These are phyloP conservation scores for Candida dubliniensis DNA, from an alignment of 1,139 yeast species.

Conservation along the genomic window DNA sequence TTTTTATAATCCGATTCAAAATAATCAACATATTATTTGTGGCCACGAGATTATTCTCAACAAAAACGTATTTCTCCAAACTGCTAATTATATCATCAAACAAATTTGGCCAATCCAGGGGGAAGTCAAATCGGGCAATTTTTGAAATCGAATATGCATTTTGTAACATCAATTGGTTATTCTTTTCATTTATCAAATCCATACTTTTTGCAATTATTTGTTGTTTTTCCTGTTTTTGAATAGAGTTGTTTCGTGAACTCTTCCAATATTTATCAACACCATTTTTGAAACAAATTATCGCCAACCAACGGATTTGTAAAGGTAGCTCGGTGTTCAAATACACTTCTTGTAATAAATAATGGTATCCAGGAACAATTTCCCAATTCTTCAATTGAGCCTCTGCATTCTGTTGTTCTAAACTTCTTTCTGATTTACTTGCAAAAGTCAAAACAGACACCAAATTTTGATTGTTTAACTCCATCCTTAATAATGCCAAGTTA, in stretches of 20 bases:
- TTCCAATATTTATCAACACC: constrained; percentile 87
- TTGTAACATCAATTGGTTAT: constrained; percentile 73
- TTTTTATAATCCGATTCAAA: constrained; percentile 74
- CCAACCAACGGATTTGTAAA: constrained; percentile 77
- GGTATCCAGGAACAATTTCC: constrained; percentile 65
- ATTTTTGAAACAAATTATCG: constrained; percentile 84
- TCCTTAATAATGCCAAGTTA: too few relatives aligned
- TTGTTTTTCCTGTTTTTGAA: constrained; percentile 65
- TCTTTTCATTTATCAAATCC: constrained; percentile 62
- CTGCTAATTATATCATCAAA: constrained; percentile 57
- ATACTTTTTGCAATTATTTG: constrained; percentile 63
- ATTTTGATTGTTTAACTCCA: constrained; percentile 27
- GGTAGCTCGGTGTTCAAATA: constrained; percentile 61
- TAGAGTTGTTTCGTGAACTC: constrained; percentile 55
- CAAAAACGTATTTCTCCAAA: constrained; percentile 46
- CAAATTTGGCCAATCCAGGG: constrained; percentile 78
- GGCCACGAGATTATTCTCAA: constrained; percentile 48
- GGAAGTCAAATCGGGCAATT: constrained; percentile 82
- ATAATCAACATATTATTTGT: constrained; percentile 64
- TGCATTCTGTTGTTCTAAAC: constrained; percentile 54
- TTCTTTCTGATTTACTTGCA: constrained; percentile 54
- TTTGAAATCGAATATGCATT: constrained; percentile 80
- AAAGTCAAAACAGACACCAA: constrained; percentile 34
- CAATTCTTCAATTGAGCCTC: constrained; percentile 68
- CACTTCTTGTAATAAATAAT: constrained; percentile 55